Evolutionary conservation across 2,329 filamentous ascomycete genomes (phyloP).

Genomic region (Colletotrichum scovillei): DNA sequence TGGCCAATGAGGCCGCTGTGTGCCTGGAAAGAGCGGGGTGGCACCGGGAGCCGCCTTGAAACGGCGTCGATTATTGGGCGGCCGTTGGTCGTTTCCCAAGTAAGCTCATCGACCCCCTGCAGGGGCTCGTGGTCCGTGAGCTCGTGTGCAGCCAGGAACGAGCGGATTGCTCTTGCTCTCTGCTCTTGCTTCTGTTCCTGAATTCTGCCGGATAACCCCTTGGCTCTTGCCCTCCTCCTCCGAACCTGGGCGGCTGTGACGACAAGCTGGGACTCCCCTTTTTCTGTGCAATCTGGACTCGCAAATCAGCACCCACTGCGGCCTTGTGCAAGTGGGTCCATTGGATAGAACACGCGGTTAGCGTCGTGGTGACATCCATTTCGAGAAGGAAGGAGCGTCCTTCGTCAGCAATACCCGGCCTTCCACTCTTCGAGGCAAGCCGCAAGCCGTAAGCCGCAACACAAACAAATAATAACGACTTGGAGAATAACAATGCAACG

Average conservation of each 20-base stretch:
- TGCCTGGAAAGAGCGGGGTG: constrained; percentile 1
- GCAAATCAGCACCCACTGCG: constrained; percentile 29
- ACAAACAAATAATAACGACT: constrained; percentile 15
- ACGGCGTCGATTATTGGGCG: constrained; percentile 28
- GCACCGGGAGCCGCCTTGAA: background rate
- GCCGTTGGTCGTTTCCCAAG: constrained; percentile 31
- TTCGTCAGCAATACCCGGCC: constrained; percentile 2
- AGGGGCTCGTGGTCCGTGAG: constrained; percentile 14
- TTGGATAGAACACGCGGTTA: constrained; percentile 13
- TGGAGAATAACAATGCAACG: constrained; percentile 6
- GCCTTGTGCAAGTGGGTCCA: background rate
- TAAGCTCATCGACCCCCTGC: constrained; percentile 33
- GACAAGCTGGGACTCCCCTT: constrained; percentile 23
- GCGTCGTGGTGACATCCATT: constrained; percentile 33
- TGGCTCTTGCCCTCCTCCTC: background rate
- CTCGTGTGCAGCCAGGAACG: constrained; percentile 21
- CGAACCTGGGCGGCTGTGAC: background rate
- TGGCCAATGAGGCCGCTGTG: constrained; percentile 8
- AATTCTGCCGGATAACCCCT: background rate
- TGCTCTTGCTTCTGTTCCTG: background rate
- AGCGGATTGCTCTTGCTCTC: background rate
- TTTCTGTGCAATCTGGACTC: constrained; percentile 28
- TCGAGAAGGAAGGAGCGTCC: constrained; percentile 19
- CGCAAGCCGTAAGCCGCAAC: background rate
- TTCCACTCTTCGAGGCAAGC: background rate